Percentiles rank a stretch among this genome's conserved stretches.
Conservation (phyloP, 495 filamentous ascomycete species). For the Penicillium samsonianum region DNA sequence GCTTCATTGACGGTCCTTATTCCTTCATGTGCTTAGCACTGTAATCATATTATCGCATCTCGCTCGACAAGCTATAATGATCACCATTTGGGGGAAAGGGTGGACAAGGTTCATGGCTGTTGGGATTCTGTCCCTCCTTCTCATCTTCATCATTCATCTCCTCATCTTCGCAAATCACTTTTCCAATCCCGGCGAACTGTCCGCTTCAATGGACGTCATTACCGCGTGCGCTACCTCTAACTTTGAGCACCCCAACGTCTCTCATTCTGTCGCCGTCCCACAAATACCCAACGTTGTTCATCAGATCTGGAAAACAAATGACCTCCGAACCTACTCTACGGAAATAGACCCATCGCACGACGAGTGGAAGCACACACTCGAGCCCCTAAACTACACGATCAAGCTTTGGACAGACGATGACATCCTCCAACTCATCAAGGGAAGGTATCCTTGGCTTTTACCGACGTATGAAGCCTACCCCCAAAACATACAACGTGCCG, state of each 20-base stretch:
- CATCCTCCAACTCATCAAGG: constrained; percentile 7
- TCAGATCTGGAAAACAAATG: constrained; percentile 1
- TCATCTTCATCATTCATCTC: not conserved
- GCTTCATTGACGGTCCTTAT: not conserved
- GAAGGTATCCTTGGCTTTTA: constrained; percentile 9
- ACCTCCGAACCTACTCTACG: not conserved
- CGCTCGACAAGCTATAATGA: not conserved
- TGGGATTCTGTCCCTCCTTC: not conserved
- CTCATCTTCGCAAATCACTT: not conserved
- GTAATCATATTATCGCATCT: not conserved
- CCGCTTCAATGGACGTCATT: not conserved
- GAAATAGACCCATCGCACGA: not conserved
- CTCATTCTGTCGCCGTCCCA: not conserved
- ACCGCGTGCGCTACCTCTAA: not conserved
- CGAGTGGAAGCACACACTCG: not conserved
- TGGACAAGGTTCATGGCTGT: not conserved
- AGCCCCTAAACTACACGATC: not conserved
- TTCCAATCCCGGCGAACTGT: not conserved
- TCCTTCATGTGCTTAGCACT: not conserved
- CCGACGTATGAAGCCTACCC: constrained; percentile 11
- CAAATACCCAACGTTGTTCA: not conserved
- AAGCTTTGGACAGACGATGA: not conserved
- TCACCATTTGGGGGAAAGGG: not conserved
- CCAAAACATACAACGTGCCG: constrained; percentile 1
- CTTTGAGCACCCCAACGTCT: not conserved